These are phyloP conservation scores for Hymenoscyphus occultus DNA, from an alignment of 2,329 filamentous ascomycete species.

Conservation along the genomic window DNA sequence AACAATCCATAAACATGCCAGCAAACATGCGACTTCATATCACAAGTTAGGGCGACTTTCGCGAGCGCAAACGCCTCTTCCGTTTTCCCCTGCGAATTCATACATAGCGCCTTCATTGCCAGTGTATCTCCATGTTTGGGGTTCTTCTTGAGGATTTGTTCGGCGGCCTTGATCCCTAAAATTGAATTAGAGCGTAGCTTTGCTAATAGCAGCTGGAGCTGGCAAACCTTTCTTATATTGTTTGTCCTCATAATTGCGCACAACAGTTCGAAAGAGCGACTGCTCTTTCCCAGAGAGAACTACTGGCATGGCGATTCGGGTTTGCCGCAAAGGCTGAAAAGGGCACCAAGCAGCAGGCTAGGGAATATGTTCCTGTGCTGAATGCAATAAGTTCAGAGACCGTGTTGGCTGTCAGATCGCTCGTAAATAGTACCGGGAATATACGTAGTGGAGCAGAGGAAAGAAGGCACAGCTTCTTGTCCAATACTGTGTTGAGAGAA, in stretches of 20 bases:
- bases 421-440: not conserved
- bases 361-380: not conserved
- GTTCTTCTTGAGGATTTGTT: slow-evolving; percentile 92
- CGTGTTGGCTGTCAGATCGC: not conserved
- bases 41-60: slow-evolving; percentile 86
- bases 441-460: not conserved
- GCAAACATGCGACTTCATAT: slow-evolving; percentile 99
- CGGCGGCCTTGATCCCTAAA: slow-evolving; percentile 82
- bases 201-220: slow-evolving; percentile 13
- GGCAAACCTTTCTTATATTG: slow-evolving; percentile 82
- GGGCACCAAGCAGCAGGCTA: not conserved
- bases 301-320: slow-evolving; percentile 58
- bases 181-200: slow-evolving; percentile 14
- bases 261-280: slow-evolving; percentile 89
- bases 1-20: slow-evolving; percentile 98
- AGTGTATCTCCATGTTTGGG: slow-evolving; percentile 97
- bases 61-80: slow-evolving; percentile 93
- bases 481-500: not conserved
- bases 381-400: not conserved
- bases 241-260: slow-evolving; percentile 96
- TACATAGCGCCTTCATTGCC: slow-evolving; percentile 97
- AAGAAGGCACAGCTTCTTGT: not conserved
- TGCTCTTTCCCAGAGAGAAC: slow-evolving; percentile 81
- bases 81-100: slow-evolving; percentile 87
- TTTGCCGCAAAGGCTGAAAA: slow-evolving; percentile 3